phyloP scores from a whole-genome alignment of 1,284 basidiomycete species.

The Ustilago vetiveriae region DNA sequence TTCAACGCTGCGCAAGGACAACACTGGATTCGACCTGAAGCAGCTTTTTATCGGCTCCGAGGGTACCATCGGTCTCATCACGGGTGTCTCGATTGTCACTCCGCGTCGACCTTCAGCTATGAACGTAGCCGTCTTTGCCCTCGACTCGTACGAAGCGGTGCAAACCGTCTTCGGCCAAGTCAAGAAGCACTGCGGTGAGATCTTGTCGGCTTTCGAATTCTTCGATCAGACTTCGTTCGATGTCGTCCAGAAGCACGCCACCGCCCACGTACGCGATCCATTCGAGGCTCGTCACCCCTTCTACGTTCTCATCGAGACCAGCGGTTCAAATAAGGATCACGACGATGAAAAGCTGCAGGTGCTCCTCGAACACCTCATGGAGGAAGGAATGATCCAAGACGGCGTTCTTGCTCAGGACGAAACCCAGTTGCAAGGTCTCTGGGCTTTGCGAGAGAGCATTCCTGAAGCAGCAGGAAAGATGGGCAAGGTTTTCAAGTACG shows the following conservation, averaged over 20 bases:
- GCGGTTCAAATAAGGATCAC: conserved; percentile 90
- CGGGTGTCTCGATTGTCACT: conserved; percentile 93
- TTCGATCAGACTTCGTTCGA: conserved; percentile 90
- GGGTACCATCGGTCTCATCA: conserved; percentile 94
- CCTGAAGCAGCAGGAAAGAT: conserved; percentile 93
- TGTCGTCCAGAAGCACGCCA: conserved; percentile 74
- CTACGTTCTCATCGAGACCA: conserved; percentile 92
- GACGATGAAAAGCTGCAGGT: conserved; percentile 94
- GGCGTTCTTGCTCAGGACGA: conserved; percentile 93
- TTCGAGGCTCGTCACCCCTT: conserved; percentile 63
- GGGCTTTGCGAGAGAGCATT: conserved; percentile 93
- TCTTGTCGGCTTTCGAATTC: conserved; percentile 97
- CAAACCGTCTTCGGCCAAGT: conserved; percentile 72
- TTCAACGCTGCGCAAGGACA: conserved; percentile 85
- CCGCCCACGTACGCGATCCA: conserved; percentile 69
- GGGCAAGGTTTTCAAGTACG: conserved; percentile 97
- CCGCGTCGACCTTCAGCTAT: conserved; percentile 77
- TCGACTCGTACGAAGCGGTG: conserved; percentile 72
- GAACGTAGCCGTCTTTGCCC: conserved; percentile 72
- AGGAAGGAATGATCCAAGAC: conserved; percentile 81
- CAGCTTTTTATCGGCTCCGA: conserved; percentile 98
- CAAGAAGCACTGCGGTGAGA: conserved; percentile 84
- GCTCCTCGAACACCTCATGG: conserved; percentile 83
- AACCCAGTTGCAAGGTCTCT: conserved; percentile 86
- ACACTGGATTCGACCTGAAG: conserved; percentile 99